Percentiles rank a stretch among this genome's conserved stretches.
These are phyloP conservation scores for Penicillium lagena DNA, from an alignment of 495 filamentous ascomycete genomes.

Conservation along the genomic window DNA sequence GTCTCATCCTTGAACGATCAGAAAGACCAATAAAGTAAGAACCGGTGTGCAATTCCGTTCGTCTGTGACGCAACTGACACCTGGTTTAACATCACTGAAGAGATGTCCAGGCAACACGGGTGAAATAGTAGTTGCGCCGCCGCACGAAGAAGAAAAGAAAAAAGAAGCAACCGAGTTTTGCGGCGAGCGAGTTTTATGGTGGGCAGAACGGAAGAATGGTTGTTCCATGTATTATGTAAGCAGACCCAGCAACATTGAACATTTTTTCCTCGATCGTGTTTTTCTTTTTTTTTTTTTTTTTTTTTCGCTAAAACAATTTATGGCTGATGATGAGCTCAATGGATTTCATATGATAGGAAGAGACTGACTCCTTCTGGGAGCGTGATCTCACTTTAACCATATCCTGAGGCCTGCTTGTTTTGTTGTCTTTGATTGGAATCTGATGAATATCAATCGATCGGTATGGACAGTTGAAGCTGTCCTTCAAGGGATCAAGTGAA, in stretches of 20 bases:
- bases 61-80: constrained; percentile 59
- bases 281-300: constrained; percentile 8
- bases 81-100: constrained; percentile 41
- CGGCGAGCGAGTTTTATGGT: too few relatives aligned
- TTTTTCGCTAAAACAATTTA: constrained; percentile 20
- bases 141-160: constrained; percentile 54
- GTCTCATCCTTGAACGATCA: constrained; percentile 38
- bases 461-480: too few relatives aligned
- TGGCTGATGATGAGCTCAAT: constrained; percentile 51
- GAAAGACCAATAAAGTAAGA: constrained; percentile 46
- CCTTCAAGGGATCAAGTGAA: too few relatives aligned
- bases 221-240: constrained; percentile 1
- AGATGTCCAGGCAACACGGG: constrained; percentile 50
- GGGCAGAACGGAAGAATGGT: background rate
- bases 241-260: background rate
- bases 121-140: constrained; percentile 45
- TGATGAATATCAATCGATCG: too few relatives aligned
- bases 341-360: constrained; percentile 54
- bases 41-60: constrained; percentile 53
- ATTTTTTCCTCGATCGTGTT: constrained; percentile 8
- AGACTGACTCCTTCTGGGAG: constrained; percentile 49
- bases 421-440: background rate
- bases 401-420: constrained; percentile 31
- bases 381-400: constrained; percentile 48
- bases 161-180: constrained; percentile 8